Evolutionary conservation across 169 alveolate genomes (phyloP).

Genomic region (Toxoplasma gondii): DNA sequence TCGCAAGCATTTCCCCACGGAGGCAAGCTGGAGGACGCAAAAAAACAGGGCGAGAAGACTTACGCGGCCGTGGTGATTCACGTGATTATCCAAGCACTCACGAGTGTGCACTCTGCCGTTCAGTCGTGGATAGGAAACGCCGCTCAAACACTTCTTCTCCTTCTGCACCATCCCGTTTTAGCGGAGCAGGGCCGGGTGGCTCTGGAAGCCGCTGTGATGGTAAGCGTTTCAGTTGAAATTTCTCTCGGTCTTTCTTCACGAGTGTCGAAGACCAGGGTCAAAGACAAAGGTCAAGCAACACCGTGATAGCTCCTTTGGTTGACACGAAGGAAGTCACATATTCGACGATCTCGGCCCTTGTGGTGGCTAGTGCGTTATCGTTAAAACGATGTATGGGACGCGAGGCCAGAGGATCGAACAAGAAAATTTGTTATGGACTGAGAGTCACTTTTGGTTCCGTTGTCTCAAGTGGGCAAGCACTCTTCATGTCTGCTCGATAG

Average conservation of each 20-base stretch:
- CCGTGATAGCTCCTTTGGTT: too few relatives aligned
- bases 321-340: too few relatives aligned
- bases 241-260: not conserved
- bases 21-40: not conserved
- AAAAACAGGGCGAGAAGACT: not conserved
- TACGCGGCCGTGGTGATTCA: slow-evolving; percentile 19
- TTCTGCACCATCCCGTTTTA: slow-evolving; percentile 57
- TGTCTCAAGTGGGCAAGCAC: too few relatives aligned
- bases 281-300: not conserved
- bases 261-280: not conserved
- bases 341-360: too few relatives aligned
- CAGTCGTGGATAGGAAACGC: slow-evolving; percentile 71
- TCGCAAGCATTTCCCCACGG: not conserved
- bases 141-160: slow-evolving; percentile 62
- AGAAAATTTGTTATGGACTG: too few relatives aligned
- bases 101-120: slow-evolving; percentile 65
- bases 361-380: too few relatives aligned
- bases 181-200: slow-evolving; percentile 34
- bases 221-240: too few relatives aligned
- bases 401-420: too few relatives aligned
- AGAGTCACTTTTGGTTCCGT: too few relatives aligned
- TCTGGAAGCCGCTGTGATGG: slow-evolving; percentile 52
- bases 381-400: too few relatives aligned
- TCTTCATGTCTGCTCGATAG: too few relatives aligned
- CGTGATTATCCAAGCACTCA: slow-evolving; percentile 50